A percentile compares a stretch with the other conserved stretches of the same genome.
These are phyloP conservation scores for Colletotrichum tropicale DNA, from an alignment of 2,329 filamentous ascomycete genomes.

Conservation along the genomic window DNA sequence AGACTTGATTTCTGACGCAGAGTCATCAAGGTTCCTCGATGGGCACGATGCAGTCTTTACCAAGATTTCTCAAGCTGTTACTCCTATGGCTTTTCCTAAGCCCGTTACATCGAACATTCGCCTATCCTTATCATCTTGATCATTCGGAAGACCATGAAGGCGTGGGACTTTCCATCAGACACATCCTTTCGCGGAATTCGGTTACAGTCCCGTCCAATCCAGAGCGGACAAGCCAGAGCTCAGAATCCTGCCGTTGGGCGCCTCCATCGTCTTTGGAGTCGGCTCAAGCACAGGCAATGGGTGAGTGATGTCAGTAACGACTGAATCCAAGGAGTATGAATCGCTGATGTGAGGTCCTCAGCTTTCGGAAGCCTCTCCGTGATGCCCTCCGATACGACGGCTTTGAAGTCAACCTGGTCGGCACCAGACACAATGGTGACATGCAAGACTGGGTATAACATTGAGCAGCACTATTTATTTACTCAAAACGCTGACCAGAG, in stretches of 20 bases:
- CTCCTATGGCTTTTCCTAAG: background rate
- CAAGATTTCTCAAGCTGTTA: background rate
- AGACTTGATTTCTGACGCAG: background rate
- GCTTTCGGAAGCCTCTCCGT: background rate
- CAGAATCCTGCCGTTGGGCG: background rate
- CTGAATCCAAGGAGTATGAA: background rate
- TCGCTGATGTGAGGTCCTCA: accelerated
- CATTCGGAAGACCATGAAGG: background rate
- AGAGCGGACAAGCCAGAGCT: background rate
- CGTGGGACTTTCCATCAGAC: background rate
- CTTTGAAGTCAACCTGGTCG: background rate
- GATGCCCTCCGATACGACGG: background rate
- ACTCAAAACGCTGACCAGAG: background rate
- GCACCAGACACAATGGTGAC: background rate
- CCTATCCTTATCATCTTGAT: background rate
- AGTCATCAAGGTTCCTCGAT: background rate
- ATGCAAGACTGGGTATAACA: background rate
- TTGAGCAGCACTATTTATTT: accelerated
- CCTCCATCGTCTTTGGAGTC: background rate
- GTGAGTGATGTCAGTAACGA: background rate
- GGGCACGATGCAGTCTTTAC: background rate
- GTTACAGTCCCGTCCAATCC: background rate
- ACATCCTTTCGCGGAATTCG: background rate
- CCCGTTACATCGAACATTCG: background rate
- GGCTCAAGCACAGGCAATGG: background rate